These are phyloP conservation scores for Pseudogymnoascus sp. DNA, from an alignment of 2,329 filamentous ascomycete genomes.

Conservation along the genomic window DNA sequence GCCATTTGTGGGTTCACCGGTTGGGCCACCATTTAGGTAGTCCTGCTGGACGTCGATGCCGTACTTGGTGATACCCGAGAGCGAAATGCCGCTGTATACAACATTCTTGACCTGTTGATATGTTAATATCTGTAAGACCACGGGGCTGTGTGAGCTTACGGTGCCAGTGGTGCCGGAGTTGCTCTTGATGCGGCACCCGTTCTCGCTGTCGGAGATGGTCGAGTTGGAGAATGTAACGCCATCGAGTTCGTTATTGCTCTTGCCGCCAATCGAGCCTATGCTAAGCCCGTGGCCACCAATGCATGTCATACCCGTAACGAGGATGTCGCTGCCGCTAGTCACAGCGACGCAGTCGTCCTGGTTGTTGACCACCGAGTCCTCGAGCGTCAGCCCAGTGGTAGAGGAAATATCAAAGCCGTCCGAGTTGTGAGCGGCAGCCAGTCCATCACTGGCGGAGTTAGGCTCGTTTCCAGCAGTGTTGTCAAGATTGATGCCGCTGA, in stretches of 20 bases:
- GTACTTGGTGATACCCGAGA: slow-evolving; percentile 42
- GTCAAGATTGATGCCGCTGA: slow-evolving; percentile 47
- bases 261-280: slow-evolving; percentile 51
- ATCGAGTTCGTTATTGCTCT: slow-evolving; percentile 44
- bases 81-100: slow-evolving; percentile 43
- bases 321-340: slow-evolving; percentile 41
- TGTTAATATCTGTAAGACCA: not conserved
- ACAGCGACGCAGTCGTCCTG: slow-evolving; percentile 53
- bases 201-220: slow-evolving; percentile 41
- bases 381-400: slow-evolving; percentile 40
- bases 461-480: slow-evolving; percentile 43
- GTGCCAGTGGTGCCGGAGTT: slow-evolving; percentile 41
- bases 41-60: slow-evolving; percentile 52
- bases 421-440: slow-evolving; percentile 40
- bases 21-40: slow-evolving; percentile 41
- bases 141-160: slow-evolving; percentile 27
- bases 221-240: slow-evolving; percentile 42
- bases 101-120: slow-evolving; percentile 28
- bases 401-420: slow-evolving; percentile 44
- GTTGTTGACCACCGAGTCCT: slow-evolving; percentile 43
- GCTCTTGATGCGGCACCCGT: slow-evolving; percentile 52
- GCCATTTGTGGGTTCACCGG: slow-evolving; percentile 31
- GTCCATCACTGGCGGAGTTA: slow-evolving; percentile 20
- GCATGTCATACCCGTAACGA: slow-evolving; percentile 23
- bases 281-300: slow-evolving; percentile 38